phyloP scores from a whole-genome alignment of 148 eudicot genomes.

The Drosera capensis region DNA sequence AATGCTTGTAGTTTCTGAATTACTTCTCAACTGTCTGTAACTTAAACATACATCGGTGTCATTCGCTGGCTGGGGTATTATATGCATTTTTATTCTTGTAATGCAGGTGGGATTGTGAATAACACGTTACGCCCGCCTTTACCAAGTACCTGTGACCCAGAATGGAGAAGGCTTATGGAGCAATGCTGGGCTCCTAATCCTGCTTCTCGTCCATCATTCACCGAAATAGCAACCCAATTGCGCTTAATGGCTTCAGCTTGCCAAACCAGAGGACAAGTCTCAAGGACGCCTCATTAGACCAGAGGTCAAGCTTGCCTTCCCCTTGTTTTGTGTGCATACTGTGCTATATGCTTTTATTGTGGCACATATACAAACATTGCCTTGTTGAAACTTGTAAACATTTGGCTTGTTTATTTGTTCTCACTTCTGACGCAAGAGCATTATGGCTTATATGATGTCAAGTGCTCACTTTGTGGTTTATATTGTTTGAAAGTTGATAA shows the following conservation, averaged over 20 bases:
- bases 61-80: not conserved
- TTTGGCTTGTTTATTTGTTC: too few relatives aligned
- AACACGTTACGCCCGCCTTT: conserved; percentile 83
- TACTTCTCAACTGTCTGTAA: too few relatives aligned
- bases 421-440: too few relatives aligned
- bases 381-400: too few relatives aligned
- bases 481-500: too few relatives aligned
- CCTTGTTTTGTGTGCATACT: too few relatives aligned
- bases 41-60: not conserved
- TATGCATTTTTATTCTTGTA: not conserved
- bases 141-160: conserved; percentile 65
- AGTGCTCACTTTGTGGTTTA: too few relatives aligned
- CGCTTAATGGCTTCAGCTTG: conserved; percentile 67
- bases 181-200: conserved; percentile 97
- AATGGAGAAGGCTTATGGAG: conserved; percentile 90
- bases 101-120: conserved; percentile 87
- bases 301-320: too few relatives aligned
- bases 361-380: too few relatives aligned
- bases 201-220: conserved; percentile 57
- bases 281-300: not conserved
- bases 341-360: too few relatives aligned
- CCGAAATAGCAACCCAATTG: conserved; percentile 63
- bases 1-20: too few relatives aligned
- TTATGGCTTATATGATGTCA: too few relatives aligned
- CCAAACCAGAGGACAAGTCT: conserved; percentile 9